Base-by-base conservation (phyloP, 805 yeast species). In the Hanseniaspora singularis region DNA sequence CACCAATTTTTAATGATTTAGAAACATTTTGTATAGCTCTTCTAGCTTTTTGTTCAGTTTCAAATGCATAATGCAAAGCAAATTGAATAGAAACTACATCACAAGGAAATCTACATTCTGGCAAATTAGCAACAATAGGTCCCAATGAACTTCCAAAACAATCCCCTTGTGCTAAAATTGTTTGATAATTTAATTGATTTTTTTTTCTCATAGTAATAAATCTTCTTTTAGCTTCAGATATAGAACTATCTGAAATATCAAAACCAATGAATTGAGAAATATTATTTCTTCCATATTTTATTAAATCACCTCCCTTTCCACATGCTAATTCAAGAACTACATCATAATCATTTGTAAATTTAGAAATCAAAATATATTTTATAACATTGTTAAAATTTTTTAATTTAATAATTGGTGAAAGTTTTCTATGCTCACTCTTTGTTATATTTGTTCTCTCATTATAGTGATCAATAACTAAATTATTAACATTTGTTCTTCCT, bases 291-390 rank as follows among this genome's bases (percentile, higher is more conserved):
- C 79, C 82, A 78, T 95, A 89, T 61, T 92, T 92, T 55, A 81
- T 76, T 56, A 92, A 66, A 65, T 92, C 99, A 23, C 99, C 99
- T 44, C 99, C 99, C 61, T 92, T 94, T 12, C 99, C 99, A 64
- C 97, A 88, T 14, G 96, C 96, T 48, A 89, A 63, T 58, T 92
- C 99, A 16, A 92, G 65, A 1, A 81, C 86, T 18, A 73, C 70
- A 33, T 73, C 71, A 51, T 74, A 65, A 38, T 68, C 66, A 30
- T 66, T 66, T 2, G 80, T 76, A 62, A 70, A 79, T 54, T 81
- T 82, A 48, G 81, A 79, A 46, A 92, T 77, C 8, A 89, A 65
- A 57, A 87, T 83, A 59, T 85, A 83, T 59, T 92, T 92, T 56
- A 92, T 81, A 51, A 88, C 83, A 60, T 92, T 92, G 63, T 92